These are phyloP conservation scores for Naganishia vaughanmartiniae DNA, from an alignment of 768 basidiomycete species.

Conservation along the genomic window DNA sequence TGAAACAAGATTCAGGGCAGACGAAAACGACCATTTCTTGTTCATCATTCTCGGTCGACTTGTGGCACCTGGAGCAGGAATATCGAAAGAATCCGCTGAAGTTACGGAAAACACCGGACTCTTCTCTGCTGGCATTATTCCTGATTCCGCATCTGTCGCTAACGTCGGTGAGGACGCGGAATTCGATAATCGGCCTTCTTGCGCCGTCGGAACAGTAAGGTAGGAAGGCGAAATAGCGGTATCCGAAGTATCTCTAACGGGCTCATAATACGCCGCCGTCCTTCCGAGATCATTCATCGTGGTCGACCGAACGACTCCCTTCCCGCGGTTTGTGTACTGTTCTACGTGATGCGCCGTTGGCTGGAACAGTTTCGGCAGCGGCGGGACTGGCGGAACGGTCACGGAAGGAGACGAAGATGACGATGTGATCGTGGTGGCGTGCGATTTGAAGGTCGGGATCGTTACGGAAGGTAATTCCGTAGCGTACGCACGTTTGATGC, in stretches of 20 bases:
- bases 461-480: background rate
- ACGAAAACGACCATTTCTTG: slow-evolving; percentile 53
- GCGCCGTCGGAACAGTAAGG: slow-evolving; percentile 67
- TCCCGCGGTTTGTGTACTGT: background rate
- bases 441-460: background rate
- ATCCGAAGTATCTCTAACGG: slow-evolving; percentile 21
- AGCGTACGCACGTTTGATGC: background rate
- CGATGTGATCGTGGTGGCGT: background rate
- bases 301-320: slow-evolving; percentile 13
- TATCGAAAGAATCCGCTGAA: slow-evolving; percentile 26
- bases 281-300: slow-evolving; percentile 9
- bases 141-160: slow-evolving; percentile 58
- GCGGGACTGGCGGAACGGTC: slow-evolving; percentile 49
- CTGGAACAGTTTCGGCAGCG: slow-evolving; percentile 46
- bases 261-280: slow-evolving; percentile 28
- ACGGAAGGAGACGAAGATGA: no score
- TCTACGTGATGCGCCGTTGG: slow-evolving; percentile 31
- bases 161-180: slow-evolving; percentile 83
- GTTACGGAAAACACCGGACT: slow-evolving; percentile 26
- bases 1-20: slow-evolving; percentile 45
- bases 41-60: slow-evolving; percentile 35
- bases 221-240: slow-evolving; percentile 52
- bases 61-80: background rate
- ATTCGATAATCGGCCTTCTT: slow-evolving; percentile 57
- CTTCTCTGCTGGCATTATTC: background rate